phyloP scores from a whole-genome alignment of 495 filamentous ascomycete genomes.

The Aspergillus indologenus region DNA sequence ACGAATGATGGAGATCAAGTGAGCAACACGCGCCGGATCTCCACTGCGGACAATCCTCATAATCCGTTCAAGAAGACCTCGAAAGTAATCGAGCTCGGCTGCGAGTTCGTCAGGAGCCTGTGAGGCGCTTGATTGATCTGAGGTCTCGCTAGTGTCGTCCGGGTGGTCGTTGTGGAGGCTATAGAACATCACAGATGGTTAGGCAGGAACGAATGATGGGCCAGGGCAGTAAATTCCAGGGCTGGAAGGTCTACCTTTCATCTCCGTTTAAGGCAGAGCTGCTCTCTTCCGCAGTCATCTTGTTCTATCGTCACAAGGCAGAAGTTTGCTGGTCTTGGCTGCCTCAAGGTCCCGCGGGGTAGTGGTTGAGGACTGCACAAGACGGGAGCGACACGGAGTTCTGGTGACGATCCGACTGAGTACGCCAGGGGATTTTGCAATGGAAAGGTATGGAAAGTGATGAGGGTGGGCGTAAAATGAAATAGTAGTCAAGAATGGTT shows the following conservation, averaged over 20 bases:
- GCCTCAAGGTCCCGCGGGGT: neutral
- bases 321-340: neutral
- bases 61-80: conserved; percentile 29
- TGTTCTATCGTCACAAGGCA: neutral
- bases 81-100: conserved; percentile 27
- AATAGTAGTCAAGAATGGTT: neutral
- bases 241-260: neutral
- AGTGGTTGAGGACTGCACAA: neutral
- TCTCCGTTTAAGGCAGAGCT: neutral
- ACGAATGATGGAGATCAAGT: conserved; percentile 32
- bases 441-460: neutral
- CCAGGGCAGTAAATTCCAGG: neutral
- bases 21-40: conserved; percentile 23
- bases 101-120: neutral
- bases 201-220: neutral
- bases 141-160: conserved; percentile 2
- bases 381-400: neutral
- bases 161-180: conserved; percentile 11
- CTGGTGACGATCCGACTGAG: neutral
- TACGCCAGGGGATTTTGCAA: neutral
- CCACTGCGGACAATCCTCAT: conserved; percentile 27
- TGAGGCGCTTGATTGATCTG: conserved; percentile 1
- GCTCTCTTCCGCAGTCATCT: neutral
- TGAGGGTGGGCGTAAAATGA: neutral
- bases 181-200: neutral